A percentile compares a stretch with the other conserved stretches of the same genome.
phyloP scores from a whole-genome alignment of 148 eudicot species.

The Nepenthes mirabilis region DNA sequence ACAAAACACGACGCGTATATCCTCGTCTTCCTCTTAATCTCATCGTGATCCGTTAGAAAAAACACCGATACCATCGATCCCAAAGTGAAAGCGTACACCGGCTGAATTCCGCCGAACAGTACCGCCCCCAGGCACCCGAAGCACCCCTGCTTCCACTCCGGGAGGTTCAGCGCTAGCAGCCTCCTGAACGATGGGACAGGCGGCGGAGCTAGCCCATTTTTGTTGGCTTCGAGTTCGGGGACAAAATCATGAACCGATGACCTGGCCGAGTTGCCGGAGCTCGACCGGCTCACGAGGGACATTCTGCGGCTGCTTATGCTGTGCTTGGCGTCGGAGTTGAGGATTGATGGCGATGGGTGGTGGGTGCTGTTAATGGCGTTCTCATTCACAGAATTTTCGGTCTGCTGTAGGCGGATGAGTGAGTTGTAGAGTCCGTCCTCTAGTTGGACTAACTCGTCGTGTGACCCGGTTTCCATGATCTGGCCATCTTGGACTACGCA shows the following conservation, averaged over 20 bases:
- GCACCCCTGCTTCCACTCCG: constrained; percentile 69
- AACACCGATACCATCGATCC: constrained; percentile 71
- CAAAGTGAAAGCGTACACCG: constrained; percentile 53
- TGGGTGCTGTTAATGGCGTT: neutral
- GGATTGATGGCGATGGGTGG: constrained; percentile 8
- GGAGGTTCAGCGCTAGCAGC: constrained; percentile 50
- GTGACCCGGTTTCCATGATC: constrained; percentile 43
- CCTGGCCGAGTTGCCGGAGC: constrained; percentile 31
- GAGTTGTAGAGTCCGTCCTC: constrained; percentile 33
- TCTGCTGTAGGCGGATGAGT: constrained; percentile 41
- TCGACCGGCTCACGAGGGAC: constrained; percentile 37
- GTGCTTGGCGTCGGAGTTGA: constrained; percentile 13
- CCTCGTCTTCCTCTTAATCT: constrained; percentile 43
- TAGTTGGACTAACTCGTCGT: constrained; percentile 33
- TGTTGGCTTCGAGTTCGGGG: neutral
- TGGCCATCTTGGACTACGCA: constrained; percentile 48
- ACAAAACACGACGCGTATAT: constrained; percentile 43
- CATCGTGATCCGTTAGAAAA: constrained; percentile 34
- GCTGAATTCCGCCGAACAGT: constrained; percentile 68
- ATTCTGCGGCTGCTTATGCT: constrained; percentile 29
- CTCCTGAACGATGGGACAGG: constrained; percentile 50
- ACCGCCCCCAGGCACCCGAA: constrained; percentile 46
- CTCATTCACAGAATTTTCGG: constrained; percentile 8
- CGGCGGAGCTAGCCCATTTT: no score
- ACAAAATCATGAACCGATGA: neutral